Evolutionary conservation across 495 filamentous ascomycete species (phyloP).

Genomic region (Ascobolus immersus): DNA sequence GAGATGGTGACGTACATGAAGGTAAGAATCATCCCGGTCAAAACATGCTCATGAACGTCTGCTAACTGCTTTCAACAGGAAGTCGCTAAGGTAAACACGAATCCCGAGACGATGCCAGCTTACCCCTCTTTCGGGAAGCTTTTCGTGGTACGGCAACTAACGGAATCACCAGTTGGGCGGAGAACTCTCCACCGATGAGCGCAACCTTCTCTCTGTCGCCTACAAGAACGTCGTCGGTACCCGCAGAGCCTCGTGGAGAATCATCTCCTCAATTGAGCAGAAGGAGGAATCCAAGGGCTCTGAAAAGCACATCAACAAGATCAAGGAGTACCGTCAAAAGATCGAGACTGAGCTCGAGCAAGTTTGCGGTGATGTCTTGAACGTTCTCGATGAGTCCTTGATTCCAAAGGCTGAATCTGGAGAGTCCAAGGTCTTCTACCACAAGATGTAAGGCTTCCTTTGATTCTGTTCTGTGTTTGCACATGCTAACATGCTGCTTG

Average conservation of each 20-base stretch:
- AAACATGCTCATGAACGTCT: not conserved
- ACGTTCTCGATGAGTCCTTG: constrained; percentile 80
- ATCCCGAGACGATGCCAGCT: not conserved
- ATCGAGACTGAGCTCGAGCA: constrained; percentile 94
- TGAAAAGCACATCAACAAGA: constrained; percentile 85
- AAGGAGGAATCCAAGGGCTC: constrained; percentile 99
- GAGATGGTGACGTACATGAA: constrained; percentile 99
- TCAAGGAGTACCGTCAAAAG: constrained; percentile 96
- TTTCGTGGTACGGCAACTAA: constrained; percentile 2
- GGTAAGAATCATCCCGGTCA: constrained; percentile 24
- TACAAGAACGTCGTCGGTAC: constrained; percentile 99
- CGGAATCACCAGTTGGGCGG: constrained; percentile 43
- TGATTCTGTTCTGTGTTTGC: not conserved
- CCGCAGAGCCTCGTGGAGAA: constrained; percentile 95
- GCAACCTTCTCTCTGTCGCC: constrained; percentile 93
- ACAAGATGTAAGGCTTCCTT: constrained; percentile 73
- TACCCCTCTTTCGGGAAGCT: constrained; percentile 1
- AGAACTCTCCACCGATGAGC: constrained; percentile 91
- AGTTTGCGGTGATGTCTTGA: constrained; percentile 94
- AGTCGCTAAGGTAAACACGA: constrained; percentile 77
- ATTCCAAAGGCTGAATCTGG: constrained; percentile 95
- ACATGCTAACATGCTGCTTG: constrained; percentile 9
- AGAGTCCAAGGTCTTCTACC: constrained; percentile 99
- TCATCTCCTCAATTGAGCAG: constrained; percentile 98
- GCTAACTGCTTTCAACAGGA: constrained; percentile 27